Percentiles rank a stretch among this genome's conserved stretches.
Conservation (phyloP, 805 yeast genomes). For the Schizosaccharomyces osmophilus region DNA sequence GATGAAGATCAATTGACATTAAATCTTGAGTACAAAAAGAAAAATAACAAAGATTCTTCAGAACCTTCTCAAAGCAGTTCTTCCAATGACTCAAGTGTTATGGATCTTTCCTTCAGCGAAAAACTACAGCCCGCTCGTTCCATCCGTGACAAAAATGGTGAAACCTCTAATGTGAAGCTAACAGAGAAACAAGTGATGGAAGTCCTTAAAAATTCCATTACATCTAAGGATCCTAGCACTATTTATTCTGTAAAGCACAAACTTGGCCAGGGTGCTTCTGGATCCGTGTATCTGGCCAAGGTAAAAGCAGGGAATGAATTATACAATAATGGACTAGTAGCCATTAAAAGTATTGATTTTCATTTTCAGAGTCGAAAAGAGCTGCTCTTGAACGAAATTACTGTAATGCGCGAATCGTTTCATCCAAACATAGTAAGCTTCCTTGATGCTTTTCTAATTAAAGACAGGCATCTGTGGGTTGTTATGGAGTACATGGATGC, state of each 20-base stretch:
- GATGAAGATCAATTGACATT: too few relatives aligned
- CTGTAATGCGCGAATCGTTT: slow-evolving; percentile 88
- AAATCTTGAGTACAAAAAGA: too few relatives aligned
- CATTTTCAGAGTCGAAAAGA: slow-evolving; percentile 84
- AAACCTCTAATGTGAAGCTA: slow-evolving; percentile 21
- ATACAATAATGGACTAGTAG: slow-evolving; percentile 39
- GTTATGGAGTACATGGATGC: slow-evolving; percentile 99
- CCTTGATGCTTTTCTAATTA: slow-evolving; percentile 67
- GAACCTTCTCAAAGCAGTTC: too few relatives aligned
- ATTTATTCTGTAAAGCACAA: slow-evolving; percentile 30
- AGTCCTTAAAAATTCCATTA: slow-evolving; percentile 50
- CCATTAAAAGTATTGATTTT: slow-evolving; percentile 87
- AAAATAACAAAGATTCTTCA: too few relatives aligned
- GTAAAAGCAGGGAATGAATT: background rate
- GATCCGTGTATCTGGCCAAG: slow-evolving; percentile 52
- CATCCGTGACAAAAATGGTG: slow-evolving; percentile 4
- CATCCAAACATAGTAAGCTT: slow-evolving; percentile 90
- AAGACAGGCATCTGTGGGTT: slow-evolving; percentile 77
- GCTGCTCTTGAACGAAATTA: slow-evolving; percentile 77
- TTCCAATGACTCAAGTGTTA: too few relatives aligned
- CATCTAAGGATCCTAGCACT: slow-evolving; percentile 60
- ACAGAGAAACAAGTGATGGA: slow-evolving; percentile 48
- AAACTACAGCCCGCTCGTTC: background rate
- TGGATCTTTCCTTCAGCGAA: background rate
- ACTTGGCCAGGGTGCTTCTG: slow-evolving; percentile 91